A percentile compares a stretch with the other conserved stretches of the same genome.
phyloP scores from a whole-genome alignment of 2,329 filamentous ascomycete genomes.

The Pyrenophora seminiperda region DNA sequence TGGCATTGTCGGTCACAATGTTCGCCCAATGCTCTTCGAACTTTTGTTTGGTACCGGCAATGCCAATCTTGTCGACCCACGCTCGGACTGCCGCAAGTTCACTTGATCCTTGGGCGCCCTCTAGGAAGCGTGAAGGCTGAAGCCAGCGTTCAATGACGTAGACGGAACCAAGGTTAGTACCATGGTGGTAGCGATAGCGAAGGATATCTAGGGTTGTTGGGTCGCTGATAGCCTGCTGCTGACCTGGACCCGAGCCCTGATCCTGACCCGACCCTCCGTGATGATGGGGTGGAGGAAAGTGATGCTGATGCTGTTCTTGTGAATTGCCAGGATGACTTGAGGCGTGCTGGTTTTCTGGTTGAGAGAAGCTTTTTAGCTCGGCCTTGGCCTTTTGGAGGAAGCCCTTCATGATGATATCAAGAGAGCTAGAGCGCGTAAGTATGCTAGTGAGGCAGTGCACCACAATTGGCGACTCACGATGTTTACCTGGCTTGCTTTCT shows the following conservation, averaged over 20 bases:
- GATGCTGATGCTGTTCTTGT: constrained; percentile 8
- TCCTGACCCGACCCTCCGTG: background rate
- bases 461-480: background rate
- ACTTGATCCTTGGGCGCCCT: constrained; percentile 49
- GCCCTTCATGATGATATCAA: constrained; percentile 34
- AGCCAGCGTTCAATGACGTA: constrained; percentile 68
- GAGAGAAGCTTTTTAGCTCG: constrained; percentile 24
- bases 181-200: constrained; percentile 65
- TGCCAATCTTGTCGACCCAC: constrained; percentile 54
- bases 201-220: constrained; percentile 52
- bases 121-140: constrained; percentile 56
- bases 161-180: constrained; percentile 63
- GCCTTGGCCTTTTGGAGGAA: constrained; percentile 39
- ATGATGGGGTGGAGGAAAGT: constrained; percentile 1
- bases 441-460: constrained; percentile 7
- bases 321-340: background rate
- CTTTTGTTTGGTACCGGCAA: constrained; percentile 55
- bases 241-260: background rate
- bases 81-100: constrained; percentile 60
- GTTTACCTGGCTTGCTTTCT: too few relatives aligned
- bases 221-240: constrained; percentile 42
- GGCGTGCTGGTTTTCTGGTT: constrained; percentile 4
- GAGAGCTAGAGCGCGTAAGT: constrained; percentile 12
- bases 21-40: constrained; percentile 62
- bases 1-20: constrained; percentile 57